Evolutionary conservation across 2,329 filamentous ascomycete species (phyloP).

Genomic region (Chalara sp.): DNA sequence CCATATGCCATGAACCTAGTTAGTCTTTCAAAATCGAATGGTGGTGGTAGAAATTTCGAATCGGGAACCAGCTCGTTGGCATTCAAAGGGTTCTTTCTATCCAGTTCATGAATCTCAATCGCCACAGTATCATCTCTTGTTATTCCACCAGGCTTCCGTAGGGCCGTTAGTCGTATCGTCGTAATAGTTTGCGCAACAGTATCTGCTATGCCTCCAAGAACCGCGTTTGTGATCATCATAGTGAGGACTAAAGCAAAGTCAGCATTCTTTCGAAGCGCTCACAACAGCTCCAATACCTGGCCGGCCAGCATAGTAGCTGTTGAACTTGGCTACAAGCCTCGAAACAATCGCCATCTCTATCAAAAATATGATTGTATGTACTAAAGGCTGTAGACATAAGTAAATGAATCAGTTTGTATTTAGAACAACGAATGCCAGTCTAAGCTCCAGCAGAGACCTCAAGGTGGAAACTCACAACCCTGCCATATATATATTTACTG

Average conservation of each 20-base stretch:
- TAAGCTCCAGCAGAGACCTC: background rate
- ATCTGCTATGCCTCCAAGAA: slow-evolving; percentile 91
- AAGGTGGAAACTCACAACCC: slow-evolving; percentile 52
- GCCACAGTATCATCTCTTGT: slow-evolving; percentile 63
- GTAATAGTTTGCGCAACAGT: slow-evolving; percentile 93
- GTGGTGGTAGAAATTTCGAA: slow-evolving; percentile 59
- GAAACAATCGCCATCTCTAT: slow-evolving; percentile 84
- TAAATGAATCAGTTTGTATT: background rate
- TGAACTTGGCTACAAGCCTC: slow-evolving; percentile 80
- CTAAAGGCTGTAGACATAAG: slow-evolving; percentile 60
- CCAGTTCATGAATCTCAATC: slow-evolving; percentile 84
- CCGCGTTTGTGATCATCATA: slow-evolving; percentile 98
- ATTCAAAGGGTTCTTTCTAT: slow-evolving; percentile 67
- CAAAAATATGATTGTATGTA: slow-evolving; percentile 78
- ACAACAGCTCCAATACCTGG: slow-evolving; percentile 51
- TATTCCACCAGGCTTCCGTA: slow-evolving; percentile 53
- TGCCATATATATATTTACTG: slow-evolving; percentile 66
- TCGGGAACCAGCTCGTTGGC: slow-evolving; percentile 61
- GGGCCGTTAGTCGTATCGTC: slow-evolving; percentile 62
- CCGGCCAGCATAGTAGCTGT: slow-evolving; percentile 85
- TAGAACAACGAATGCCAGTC: too few relatives aligned
- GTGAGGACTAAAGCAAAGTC: slow-evolving; percentile 62
- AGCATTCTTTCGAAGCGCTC: background rate
- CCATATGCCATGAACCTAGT: slow-evolving; percentile 96
- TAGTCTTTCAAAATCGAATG: slow-evolving; percentile 92